These are phyloP conservation scores for Daphne laureola DNA, from an alignment of 441 rosid species.

Conservation along the genomic window DNA sequence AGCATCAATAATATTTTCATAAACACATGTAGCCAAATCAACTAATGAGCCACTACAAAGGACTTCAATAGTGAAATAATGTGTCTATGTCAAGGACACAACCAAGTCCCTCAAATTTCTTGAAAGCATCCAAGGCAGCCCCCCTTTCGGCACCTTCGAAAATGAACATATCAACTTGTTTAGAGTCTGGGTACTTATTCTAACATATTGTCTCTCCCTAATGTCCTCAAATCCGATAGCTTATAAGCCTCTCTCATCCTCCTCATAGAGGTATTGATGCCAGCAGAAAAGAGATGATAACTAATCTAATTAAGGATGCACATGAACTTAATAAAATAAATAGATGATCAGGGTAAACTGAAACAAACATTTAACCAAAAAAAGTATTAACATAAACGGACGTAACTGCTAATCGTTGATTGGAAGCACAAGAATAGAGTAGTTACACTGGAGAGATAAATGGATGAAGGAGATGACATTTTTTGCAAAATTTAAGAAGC, in stretches of 20 bases:
- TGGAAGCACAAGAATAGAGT: too few species aligned
- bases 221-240: constrained; percentile 72
- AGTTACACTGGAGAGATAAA: too few species aligned
- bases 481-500: too few species aligned
- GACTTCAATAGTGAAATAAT: constrained; percentile 56
- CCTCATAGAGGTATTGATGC: too few species aligned
- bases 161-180: constrained; percentile 53
- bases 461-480: too few species aligned
- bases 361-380: too few species aligned
- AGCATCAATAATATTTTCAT: constrained; percentile 60
- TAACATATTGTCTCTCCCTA: constrained; percentile 26
- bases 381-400: too few species aligned
- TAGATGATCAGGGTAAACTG: too few species aligned
- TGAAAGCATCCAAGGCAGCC: constrained; percentile 66
- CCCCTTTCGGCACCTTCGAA: constrained; percentile 60
- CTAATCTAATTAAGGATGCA: too few species aligned
- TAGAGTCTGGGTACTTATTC: constrained; percentile 39
- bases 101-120: constrained; percentile 48
- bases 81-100: constrained; percentile 48
- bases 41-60: constrained; percentile 46
- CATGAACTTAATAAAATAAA: too few species aligned
- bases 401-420: too few species aligned
- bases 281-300: too few species aligned
- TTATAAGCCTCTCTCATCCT: constrained; percentile 43
- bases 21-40: constrained; percentile 52